Base-by-base conservation (phyloP, 768 basidiomycete genomes). In the Boletus subcaerulescens region DNA sequence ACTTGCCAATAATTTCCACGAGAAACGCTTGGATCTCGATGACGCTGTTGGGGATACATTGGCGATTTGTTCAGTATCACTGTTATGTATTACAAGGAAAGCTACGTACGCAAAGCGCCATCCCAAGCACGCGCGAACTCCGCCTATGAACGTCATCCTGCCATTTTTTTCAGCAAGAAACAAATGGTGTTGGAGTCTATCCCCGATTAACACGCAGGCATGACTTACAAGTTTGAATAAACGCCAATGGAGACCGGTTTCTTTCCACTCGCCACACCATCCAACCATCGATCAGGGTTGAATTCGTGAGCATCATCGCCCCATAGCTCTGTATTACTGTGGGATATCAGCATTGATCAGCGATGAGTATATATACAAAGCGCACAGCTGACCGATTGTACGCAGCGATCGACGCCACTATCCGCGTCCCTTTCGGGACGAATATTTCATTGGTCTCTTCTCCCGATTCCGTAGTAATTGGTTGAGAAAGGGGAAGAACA, bases 21-120 rank as follows among this genome's bases (percentile, higher is more conserved):
- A 85, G 61, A 66, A 87, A 83, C 0, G 77, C 74, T 57, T 86
- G 84, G 15, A 85, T 63, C 63, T 87, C 83, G 39, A 76, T 62
- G 0, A 83, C 60, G 5, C 73, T 74, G 57, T 41, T 2, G 20
- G 22, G 12, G 35, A 41, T 33, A n/a, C 26, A 9, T 50, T 24
- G n/a, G 11, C 26, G 7, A 17, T 55, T 24, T 20, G 39, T 35
- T 51, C 24, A 54, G 48, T 20, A 47, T 52, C 29, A 29, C 46
- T 45, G 44, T 32, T n/a, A 10, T 20, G n/a, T 32, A 26, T 18
- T 5, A 13, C 5, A n/a, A 46, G 9, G 41, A 29, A 50, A 4
- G 10, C 9, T 22, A 47, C 65, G 39, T 29, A 73, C 69, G 71
- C 65, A 52, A 71, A 71, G 18, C 67, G 69, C 65, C 71, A 69